These are phyloP conservation scores for Laburnicola sp. DNA, from an alignment of 2,329 filamentous ascomycete species.

Conservation along the genomic window DNA sequence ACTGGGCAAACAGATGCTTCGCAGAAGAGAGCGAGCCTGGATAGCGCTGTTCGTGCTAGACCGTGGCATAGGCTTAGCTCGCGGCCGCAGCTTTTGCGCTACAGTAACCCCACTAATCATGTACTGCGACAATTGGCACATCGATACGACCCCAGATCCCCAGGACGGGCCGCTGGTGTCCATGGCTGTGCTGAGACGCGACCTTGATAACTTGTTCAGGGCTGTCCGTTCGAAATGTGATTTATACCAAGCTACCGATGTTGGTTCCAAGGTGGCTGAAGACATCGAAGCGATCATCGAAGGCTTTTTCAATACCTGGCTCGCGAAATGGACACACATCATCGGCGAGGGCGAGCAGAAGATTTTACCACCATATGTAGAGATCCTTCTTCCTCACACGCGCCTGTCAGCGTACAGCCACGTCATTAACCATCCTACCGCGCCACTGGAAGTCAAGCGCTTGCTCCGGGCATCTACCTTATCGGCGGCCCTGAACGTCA, in stretches of 20 bases:
- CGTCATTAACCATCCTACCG: conserved; percentile 74
- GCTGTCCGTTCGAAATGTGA: conserved; percentile 64
- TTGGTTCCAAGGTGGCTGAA: conserved; percentile 57
- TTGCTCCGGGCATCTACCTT: conserved; percentile 73
- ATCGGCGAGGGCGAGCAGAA: conserved; percentile 45
- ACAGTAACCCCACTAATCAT: conserved; percentile 68
- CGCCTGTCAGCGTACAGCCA: conserved; percentile 73
- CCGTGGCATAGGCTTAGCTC: conserved; percentile 70
- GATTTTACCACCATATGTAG: conserved; percentile 70
- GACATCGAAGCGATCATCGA: conserved; percentile 58
- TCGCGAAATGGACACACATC: conserved; percentile 58
- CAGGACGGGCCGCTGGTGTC: conserved; percentile 73
- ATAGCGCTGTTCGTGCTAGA: conserved; percentile 73
- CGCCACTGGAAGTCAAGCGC: conserved; percentile 69
- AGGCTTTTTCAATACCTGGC: conserved; percentile 67
- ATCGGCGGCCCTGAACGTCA: conserved; percentile 72
- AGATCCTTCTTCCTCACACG: conserved; percentile 72
- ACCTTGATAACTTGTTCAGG: conserved; percentile 63
- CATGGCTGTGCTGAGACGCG: conserved; percentile 69
- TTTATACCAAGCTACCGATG: conserved; percentile 55
- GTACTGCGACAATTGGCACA: conserved; percentile 70
- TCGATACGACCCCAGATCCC: conserved; percentile 63
- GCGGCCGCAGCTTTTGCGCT: conserved; percentile 69
- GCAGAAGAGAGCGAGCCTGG: conserved; percentile 70
- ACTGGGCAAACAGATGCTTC: conserved; percentile 62